Evolutionary conservation across 768 basidiomycete genomes (phyloP).

Genomic region (Tulasnella sp.): DNA sequence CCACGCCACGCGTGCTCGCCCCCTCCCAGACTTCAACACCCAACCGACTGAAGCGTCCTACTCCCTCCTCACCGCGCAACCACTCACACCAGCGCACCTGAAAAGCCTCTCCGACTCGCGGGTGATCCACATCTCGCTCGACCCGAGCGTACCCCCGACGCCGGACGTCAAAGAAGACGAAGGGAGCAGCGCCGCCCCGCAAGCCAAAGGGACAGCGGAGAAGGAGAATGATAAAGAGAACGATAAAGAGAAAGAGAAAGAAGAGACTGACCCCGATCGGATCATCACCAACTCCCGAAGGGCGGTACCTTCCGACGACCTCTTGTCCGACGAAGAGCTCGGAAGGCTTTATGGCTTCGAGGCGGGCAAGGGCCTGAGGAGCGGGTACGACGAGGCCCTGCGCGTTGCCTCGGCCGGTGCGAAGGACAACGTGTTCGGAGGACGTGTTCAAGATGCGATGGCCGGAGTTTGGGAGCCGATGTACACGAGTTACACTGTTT

Average conservation of each 20-base stretch:
- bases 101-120: no score
- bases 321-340: constrained; percentile 52
- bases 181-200: no score
- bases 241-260: constrained; percentile 26
- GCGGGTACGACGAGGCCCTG: no score
- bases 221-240: constrained; percentile 27
- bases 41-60: constrained; percentile 68
- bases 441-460: constrained; percentile 43
- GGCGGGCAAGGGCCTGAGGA: no score
- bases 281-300: constrained; percentile 63
- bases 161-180: no score
- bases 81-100: no score
- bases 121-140: constrained; percentile 28
- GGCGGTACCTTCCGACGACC: constrained; percentile 49
- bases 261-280: constrained; percentile 50
- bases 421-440: constrained; percentile 23
- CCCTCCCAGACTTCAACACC: constrained; percentile 73
- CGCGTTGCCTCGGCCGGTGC: no score
- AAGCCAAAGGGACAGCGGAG: no score
- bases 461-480: no score
- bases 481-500: constrained; percentile 82
- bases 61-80: no score
- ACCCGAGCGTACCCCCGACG: constrained; percentile 18
- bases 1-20: not conserved
- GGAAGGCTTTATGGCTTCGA: constrained; percentile 37